Conservation (phyloP, 1,284 basidiomycete species). For the Puccinia horiana region DNA sequence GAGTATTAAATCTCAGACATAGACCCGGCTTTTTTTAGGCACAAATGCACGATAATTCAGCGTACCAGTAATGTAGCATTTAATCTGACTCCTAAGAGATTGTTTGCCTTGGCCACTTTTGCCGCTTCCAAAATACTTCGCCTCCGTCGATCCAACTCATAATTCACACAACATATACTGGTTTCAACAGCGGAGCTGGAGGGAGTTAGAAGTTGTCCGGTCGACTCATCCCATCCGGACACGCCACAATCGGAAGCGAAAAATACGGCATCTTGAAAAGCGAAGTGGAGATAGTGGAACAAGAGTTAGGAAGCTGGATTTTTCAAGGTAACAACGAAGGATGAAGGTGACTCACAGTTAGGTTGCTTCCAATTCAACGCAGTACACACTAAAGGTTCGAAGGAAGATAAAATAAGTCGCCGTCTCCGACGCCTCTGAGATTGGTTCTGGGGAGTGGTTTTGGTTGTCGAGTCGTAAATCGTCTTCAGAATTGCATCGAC, state of each 20-base stretch:
- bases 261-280: slow-evolving; percentile 75
- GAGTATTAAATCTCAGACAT: background rate
- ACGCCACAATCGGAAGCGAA: slow-evolving; percentile 85
- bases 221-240: slow-evolving; percentile 55
- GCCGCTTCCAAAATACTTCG: slow-evolving; percentile 83
- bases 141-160: slow-evolving; percentile 64
- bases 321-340: background rate
- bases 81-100: slow-evolving; percentile 86
- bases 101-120: slow-evolving; percentile 90
- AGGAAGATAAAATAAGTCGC: slow-evolving; percentile 78
- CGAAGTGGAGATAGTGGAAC: background rate
- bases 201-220: slow-evolving; percentile 57
- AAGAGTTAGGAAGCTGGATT: background rate
- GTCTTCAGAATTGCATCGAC: slow-evolving; percentile 78
- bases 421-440: slow-evolving; percentile 38
- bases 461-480: slow-evolving; percentile 67
- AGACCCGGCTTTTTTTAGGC: background rate
- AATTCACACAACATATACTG: slow-evolving; percentile 53
- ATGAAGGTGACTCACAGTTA: slow-evolving; percentile 64
- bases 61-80: slow-evolving; percentile 64
- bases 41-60: background rate
- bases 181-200: background rate
- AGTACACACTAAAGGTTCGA: slow-evolving; percentile 80
- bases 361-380: slow-evolving; percentile 99
- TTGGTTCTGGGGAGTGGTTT: background rate